Conservation (phyloP, 2,329 filamentous ascomycete species). For the Monosporascus sp. region DNA sequence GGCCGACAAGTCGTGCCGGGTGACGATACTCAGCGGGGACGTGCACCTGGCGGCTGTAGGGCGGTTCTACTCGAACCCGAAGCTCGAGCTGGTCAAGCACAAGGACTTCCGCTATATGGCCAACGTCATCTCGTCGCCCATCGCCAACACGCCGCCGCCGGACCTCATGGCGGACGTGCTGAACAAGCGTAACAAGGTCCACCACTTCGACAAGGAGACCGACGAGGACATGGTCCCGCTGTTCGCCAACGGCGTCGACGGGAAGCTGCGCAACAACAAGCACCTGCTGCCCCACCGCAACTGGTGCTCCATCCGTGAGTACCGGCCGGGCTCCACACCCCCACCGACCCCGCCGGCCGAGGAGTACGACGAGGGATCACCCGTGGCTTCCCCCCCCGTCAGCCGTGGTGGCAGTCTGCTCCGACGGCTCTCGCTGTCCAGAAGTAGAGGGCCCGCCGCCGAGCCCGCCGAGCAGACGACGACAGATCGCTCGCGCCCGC, state of each 20-base stretch:
- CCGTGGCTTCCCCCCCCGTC: no score
- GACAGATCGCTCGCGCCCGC: conserved; percentile 41
- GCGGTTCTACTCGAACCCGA: conserved; percentile 91
- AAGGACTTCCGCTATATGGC: conserved; percentile 95
- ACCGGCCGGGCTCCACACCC: conserved; percentile 72
- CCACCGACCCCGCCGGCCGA: conserved; percentile 58
- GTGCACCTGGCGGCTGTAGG: conserved; percentile 90
- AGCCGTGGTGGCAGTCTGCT: conserved; percentile 33
- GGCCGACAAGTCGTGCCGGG: conserved; percentile 82
- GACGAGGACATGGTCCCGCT: conserved; percentile 96
- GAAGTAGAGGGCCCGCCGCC: conserved; percentile 30
- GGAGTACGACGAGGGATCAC: conserved; percentile 30
- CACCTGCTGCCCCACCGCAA: conserved; percentile 83
- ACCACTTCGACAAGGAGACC: conserved; percentile 68
- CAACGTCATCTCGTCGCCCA: conserved; percentile 89
- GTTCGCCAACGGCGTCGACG: conserved; percentile 84
- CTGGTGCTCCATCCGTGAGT: conserved; percentile 89
- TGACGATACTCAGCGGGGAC: conserved; percentile 91
- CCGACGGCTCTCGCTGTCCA: conserved; percentile 38
- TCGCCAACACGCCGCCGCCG: conserved; percentile 85
- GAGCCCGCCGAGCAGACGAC: conserved; percentile 34
- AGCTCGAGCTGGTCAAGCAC: conserved; percentile 74
- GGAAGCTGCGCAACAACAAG: conserved; percentile 86
- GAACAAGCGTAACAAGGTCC: conserved; percentile 84
- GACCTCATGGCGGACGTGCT: conserved; percentile 85